Evolutionary conservation across 352 stramenopile genomes (phyloP).

Genomic region (Lagenidium giganteum): DNA sequence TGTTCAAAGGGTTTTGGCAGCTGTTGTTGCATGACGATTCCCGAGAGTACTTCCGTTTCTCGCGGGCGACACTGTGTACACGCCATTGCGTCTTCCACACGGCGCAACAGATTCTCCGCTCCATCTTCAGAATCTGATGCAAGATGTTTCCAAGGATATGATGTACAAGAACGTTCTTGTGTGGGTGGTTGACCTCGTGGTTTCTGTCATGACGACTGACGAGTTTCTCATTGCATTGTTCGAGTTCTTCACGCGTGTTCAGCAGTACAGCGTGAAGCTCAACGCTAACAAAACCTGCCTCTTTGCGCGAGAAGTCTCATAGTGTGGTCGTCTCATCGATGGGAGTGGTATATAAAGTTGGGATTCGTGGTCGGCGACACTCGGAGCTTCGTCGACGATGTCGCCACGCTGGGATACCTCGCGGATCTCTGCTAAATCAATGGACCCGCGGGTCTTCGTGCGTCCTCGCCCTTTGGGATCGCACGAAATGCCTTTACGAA

Average conservation of each 20-base stretch:
- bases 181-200: constrained; percentile 2
- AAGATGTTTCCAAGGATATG: neutral
- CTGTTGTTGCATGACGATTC: constrained; percentile 2
- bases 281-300: constrained; percentile 10
- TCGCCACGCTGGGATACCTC: no score
- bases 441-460: no score
- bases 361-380: no score
- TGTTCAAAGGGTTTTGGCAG: constrained; percentile 18
- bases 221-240: neutral
- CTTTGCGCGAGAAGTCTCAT: constrained; percentile 3
- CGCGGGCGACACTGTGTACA: constrained; percentile 6
- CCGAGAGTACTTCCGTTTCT: constrained; percentile 11
- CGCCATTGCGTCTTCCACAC: constrained; percentile 1
- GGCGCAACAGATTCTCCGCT: constrained; percentile 3
- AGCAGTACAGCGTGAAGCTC: no score
- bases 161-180: neutral
- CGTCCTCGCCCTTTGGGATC: no score
- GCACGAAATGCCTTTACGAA: no score
- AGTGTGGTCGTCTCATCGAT: constrained; percentile 10
- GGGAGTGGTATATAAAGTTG: constrained; percentile 9
- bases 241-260: no score
- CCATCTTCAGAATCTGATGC: constrained; percentile 7
- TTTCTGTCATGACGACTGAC: no score
- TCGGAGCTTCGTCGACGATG: no score
- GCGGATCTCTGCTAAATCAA: no score